Evolutionary conservation across 2,329 filamentous ascomycete species (phyloP).

Genomic region (Chaetomiaceae sp.): DNA sequence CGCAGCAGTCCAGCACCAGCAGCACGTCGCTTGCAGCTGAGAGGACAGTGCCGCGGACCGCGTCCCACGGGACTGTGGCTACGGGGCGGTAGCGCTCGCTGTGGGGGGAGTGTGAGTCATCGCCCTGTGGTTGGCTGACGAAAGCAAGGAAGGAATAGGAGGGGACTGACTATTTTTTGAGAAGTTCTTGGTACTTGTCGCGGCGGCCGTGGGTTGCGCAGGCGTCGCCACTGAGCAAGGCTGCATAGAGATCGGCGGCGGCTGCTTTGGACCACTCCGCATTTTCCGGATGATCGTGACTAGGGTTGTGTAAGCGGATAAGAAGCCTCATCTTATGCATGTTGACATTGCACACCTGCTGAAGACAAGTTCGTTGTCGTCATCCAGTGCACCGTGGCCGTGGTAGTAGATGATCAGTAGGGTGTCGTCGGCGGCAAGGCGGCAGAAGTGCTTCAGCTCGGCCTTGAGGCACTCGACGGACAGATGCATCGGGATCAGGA

Average conservation of each 20-base stretch:
- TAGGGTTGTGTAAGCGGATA: not conserved
- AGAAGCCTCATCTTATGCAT: no score
- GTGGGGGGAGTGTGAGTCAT: not conserved
- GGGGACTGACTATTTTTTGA: conserved; percentile 24
- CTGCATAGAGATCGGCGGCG: conserved; percentile 24
- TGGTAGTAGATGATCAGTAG: conserved; percentile 25
- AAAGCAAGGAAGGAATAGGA: not conserved
- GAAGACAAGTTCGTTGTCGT: conserved; percentile 24
- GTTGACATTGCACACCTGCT: conserved; percentile 23
- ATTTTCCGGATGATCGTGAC: conserved; percentile 24
- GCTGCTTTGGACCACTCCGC: conserved; percentile 21
- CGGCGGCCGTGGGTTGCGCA: conserved; percentile 11
- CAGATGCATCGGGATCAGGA: conserved; percentile 21
- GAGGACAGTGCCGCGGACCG: conserved; percentile 21
- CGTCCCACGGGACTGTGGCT: conserved; percentile 20
- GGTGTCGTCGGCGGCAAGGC: conserved; percentile 20
- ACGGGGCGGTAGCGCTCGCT: conserved; percentile 25
- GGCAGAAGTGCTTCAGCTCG: conserved; percentile 19
- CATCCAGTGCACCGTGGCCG: conserved; percentile 23
- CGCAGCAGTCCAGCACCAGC: conserved; percentile 26
- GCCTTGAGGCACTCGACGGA: conserved; percentile 15
- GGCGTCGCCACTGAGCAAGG: conserved; percentile 16
- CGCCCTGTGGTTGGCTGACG: not conserved
- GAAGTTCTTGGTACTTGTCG: conserved; percentile 15
- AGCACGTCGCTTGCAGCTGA: conserved; percentile 21